Base-by-base conservation (phyloP, 2,329 filamentous ascomycete species). In the Fusarium piperis region DNA sequence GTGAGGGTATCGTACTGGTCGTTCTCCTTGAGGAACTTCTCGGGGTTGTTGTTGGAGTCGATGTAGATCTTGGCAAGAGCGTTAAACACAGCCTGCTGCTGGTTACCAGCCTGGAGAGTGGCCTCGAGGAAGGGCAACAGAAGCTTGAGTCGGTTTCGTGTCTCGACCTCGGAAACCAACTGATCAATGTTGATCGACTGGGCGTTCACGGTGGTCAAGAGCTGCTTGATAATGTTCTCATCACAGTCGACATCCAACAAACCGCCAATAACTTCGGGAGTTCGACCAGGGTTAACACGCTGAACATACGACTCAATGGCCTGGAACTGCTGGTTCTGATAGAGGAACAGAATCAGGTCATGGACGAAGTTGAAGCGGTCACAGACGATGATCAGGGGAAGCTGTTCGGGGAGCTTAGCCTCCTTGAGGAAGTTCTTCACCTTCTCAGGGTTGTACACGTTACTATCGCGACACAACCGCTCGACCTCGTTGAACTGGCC, bases 381-480 rank as follows among this genome's bases (percentile, higher is more conserved):
- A 84, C 97, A 99, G 65, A 99, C 94, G 76, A 98, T 98, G 83
- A 99, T 99, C 61, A 99, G 86, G 46, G 96, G 96, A 46, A 99
- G 88, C 84, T 98, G 95, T 82, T 99, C 96, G 2, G 92, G 91
- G 48, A 99, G 87, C 74, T 92, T 93, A 61, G 96, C 95, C 81
- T 99, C 97, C 85, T 99, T 99, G 69, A 99, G 86, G 89, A 98
- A 99, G 86, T 99, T 99, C 88, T 98, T 98, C 64, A 98, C 94
- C 87, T 97, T 97, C 83, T 98, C 94, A 0, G 94, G 89, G 81
- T 98, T 95, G 84, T 94, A 95, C 78, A 89, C 88, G 81, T 93
- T 94, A 87, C 92, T 97, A 81, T 99, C 96, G 68, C 97, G 91
- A 85, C 95, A 98, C 78, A 99, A 95, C 61, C 96, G 93, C 87